Conservation (phyloP, 106 monocot genomes). For the Phalaenopsis aphrodite region DNA sequence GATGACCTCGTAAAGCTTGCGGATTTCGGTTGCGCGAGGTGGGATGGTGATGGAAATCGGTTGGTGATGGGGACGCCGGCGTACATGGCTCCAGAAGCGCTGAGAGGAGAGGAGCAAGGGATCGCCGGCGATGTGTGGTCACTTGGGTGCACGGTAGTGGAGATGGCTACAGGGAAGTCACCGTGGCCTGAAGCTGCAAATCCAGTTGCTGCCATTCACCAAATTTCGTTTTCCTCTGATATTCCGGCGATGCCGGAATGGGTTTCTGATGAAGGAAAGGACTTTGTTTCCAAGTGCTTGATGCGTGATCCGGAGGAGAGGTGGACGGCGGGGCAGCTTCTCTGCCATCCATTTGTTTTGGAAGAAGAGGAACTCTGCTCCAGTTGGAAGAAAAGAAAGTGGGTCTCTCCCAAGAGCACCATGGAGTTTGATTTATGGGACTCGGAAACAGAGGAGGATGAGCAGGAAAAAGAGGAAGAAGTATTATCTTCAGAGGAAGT, state of each 20-base stretch:
- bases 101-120: constrained; percentile 51
- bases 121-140: constrained; percentile 63
- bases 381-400: background rate
- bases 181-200: constrained; percentile 30
- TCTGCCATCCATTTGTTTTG: constrained; percentile 39
- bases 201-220: background rate
- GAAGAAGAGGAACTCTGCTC: background rate
- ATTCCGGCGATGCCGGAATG: constrained; percentile 30
- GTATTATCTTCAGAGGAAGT: background rate
- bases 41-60: background rate
- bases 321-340: constrained; percentile 42
- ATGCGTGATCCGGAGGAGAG: constrained; percentile 28
- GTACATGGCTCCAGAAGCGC: constrained; percentile 81
- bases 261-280: constrained; percentile 33
- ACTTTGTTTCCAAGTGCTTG: constrained; percentile 55
- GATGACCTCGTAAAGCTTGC: constrained; percentile 13
- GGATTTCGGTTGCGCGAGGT: constrained; percentile 23
- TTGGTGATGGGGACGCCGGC: constrained; percentile 36
- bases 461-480: background rate
- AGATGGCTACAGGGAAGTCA: constrained; percentile 47
- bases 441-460: background rate
- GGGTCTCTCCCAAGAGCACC: background rate
- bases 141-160: constrained; percentile 56
- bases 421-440: background rate
- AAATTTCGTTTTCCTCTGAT: constrained; percentile 25